Conservation (phyloP, 2,329 filamentous ascomycete genomes). For the Colletotrichum sp. region DNA sequence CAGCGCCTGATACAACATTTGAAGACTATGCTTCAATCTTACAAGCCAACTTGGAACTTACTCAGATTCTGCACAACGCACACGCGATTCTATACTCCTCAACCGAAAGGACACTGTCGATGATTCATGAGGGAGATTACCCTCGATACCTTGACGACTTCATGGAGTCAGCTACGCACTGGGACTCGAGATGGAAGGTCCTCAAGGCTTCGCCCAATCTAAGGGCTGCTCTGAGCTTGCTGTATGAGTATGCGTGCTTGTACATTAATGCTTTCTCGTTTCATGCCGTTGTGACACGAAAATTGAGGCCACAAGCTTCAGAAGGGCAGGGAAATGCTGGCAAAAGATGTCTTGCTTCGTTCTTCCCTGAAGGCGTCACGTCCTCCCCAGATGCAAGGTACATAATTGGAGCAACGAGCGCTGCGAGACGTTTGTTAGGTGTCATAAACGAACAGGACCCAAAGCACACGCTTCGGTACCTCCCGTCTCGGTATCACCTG, state of each 20-base stretch:
- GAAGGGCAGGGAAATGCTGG: neutral
- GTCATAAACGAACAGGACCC: neutral
- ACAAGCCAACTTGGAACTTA: neutral
- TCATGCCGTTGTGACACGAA: neutral
- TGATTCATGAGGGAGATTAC: neutral
- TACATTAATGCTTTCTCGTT: neutral
- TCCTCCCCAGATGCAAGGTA: neutral
- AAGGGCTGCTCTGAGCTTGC: neutral
- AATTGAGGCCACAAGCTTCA: neutral
- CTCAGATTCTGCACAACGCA: neutral
- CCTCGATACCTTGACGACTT: neutral
- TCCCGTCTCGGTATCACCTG: neutral
- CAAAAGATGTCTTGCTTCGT: neutral
- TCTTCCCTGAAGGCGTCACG: neutral
- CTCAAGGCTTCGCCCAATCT: neutral
- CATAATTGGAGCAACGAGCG: neutral
- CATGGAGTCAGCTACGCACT: neutral
- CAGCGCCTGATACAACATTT: accelerated
- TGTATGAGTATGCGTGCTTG: neutral
- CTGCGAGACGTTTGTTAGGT: neutral
- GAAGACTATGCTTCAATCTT: neutral
- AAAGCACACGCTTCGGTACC: neutral
- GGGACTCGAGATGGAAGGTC: neutral
- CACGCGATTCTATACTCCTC: neutral
- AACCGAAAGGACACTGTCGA: neutral